phyloP scores from a whole-genome alignment of 768 basidiomycete genomes.

The Hebeloma cylindrosporum region DNA sequence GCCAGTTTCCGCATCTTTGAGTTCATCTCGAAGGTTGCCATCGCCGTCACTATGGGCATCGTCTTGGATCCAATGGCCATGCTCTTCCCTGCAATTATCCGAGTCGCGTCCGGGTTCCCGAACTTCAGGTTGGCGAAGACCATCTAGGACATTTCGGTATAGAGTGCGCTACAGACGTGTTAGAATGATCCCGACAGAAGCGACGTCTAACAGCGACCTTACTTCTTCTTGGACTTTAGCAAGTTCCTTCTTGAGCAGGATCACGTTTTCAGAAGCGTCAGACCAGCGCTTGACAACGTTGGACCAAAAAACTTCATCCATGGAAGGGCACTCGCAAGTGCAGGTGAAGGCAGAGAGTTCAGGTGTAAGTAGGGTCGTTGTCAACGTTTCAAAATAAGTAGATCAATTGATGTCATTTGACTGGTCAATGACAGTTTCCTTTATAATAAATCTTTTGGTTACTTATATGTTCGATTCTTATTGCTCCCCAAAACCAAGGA shows the following conservation, averaged over 20 bases:
- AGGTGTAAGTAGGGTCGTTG: conserved; percentile 4
- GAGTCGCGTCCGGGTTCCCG: conserved; percentile 5
- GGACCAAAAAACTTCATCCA: conserved; percentile 37
- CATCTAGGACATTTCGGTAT: conserved; percentile 16
- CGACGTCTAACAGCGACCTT: conserved; percentile 6
- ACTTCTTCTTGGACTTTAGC: conserved; percentile 32
- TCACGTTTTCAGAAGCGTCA: conserved; percentile 34
- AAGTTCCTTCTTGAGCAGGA: conserved; percentile 34
- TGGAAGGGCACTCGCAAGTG: conserved; percentile 16
- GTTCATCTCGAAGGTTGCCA: conserved; percentile 18
- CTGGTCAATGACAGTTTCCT: no score
- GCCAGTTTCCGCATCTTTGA: conserved; percentile 30
- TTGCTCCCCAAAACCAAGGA: no score
- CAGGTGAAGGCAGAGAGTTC: neutral
- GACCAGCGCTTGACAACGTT: conserved; percentile 38
- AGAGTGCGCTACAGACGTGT: conserved; percentile 13
- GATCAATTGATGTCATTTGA: no score
- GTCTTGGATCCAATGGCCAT: conserved; percentile 2
- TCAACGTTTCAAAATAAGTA: no score
- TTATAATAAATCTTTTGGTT: no score
- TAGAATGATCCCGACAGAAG: neutral
- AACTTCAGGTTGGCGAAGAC: conserved; percentile 12
- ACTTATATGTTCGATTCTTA: no score
- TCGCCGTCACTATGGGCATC: conserved; percentile 7
- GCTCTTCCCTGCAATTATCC: neutral